phyloP scores from a whole-genome alignment of 441 rosid genomes.

The Omphalea diandra region DNA sequence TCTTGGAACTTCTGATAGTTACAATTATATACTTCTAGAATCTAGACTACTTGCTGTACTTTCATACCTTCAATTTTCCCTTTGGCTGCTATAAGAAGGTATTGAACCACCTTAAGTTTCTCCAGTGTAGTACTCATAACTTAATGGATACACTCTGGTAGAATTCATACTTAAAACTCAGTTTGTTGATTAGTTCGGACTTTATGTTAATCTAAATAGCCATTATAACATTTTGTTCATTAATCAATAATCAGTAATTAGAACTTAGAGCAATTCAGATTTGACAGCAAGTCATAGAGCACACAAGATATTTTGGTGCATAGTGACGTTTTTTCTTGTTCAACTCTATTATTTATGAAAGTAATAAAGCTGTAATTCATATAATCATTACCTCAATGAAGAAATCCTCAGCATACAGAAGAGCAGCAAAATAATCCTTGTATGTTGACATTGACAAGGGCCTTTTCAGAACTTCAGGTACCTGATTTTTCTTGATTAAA shows the following conservation, averaged over 20 bases:
- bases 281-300: neutral
- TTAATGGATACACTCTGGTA: no score
- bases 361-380: neutral
- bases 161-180: no score
- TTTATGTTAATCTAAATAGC: neutral
- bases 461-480: conserved; percentile 29
- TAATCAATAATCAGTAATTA: neutral
- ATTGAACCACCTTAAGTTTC: neutral
- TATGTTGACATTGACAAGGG: conserved; percentile 35
- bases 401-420: conserved; percentile 42
- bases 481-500: conserved; percentile 28
- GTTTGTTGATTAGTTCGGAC: neutral
- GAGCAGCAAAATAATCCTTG: conserved; percentile 38
- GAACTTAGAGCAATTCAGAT: neutral
- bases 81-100: neutral
- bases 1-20: no score
- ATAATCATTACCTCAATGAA: conserved; percentile 31
- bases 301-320: no score
- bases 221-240: no score
- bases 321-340: neutral
- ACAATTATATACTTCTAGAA: no score
- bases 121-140: no score
- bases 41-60: no score
- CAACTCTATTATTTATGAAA: neutral
- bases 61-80: no score